phyloP scores from a whole-genome alignment of 129 eudicot genomes.

The Ambrosia artemisiifolia region DNA sequence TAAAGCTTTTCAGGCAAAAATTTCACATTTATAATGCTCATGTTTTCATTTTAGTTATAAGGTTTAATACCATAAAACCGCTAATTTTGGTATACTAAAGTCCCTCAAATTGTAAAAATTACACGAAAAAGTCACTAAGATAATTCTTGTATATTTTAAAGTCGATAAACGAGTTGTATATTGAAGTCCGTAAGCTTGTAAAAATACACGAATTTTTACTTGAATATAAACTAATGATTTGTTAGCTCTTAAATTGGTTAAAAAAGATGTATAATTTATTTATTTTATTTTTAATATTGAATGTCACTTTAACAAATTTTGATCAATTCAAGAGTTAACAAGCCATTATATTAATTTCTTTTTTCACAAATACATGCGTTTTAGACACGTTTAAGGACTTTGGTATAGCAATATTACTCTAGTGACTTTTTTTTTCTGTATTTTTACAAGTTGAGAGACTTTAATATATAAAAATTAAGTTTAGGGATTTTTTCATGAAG shows the following conservation, averaged over 20 bases:
- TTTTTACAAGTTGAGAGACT: neutral
- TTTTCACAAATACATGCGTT: neutral
- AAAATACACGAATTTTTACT: neutral
- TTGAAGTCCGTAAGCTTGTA: neutral
- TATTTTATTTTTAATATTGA: neutral
- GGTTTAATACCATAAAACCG: neutral
- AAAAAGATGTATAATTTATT: neutral
- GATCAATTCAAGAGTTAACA: neutral
- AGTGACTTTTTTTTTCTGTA: neutral
- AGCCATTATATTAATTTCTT: neutral
- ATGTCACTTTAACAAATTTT: neutral
- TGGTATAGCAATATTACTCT: neutral
- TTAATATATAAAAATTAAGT: too few relatives aligned
- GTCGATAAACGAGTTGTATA: too few relatives aligned
- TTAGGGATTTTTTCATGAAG: neutral
- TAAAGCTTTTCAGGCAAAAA: constrained; percentile 56
- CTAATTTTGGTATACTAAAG: neutral
- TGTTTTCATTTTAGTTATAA: neutral
- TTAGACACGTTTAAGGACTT: neutral
- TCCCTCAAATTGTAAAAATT: neutral
- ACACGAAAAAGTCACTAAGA: neutral
- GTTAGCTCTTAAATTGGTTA: neutral
- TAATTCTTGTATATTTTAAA: too few relatives aligned
- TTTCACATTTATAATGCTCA: neutral
- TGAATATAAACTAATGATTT: neutral